Evolutionary conservation across 176 grass and related monocot species (phyloP).

Genomic region (Elaeis guineensis): DNA sequence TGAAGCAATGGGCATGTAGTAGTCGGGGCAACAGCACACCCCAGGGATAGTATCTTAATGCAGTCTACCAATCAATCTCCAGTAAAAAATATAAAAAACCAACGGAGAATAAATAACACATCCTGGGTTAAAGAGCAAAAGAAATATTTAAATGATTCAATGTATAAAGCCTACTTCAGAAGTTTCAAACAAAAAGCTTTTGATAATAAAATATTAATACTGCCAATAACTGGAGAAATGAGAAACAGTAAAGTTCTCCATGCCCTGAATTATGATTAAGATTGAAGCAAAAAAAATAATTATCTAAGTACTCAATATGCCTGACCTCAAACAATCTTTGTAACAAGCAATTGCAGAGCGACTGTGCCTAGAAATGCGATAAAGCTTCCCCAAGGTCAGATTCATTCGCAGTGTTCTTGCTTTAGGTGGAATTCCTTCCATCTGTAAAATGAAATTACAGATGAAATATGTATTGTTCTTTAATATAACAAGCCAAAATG

Average conservation of each 20-base stretch:
- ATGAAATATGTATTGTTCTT: too few species aligned
- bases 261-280: not conserved
- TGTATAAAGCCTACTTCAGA: too few species aligned
- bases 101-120: too few species aligned
- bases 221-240: not conserved
- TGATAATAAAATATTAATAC: not conserved
- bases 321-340: conserved; percentile 93
- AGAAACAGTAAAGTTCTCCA: not conserved
- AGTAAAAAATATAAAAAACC: too few species aligned
- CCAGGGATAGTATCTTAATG: too few species aligned
- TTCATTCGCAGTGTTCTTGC: conserved; percentile 81
- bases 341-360: conserved; percentile 73
- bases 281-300: not conserved
- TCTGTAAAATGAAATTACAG: conserved; percentile 33
- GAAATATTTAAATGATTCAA: too few species aligned
- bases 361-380: conserved; percentile 73
- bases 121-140: too few species aligned
- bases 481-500: too few species aligned
- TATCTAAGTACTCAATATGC: conserved; percentile 9
- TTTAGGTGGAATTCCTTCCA: conserved; percentile 97
- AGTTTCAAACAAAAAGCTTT: too few species aligned
- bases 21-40: too few species aligned
- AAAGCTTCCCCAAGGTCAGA: conserved; percentile 80
- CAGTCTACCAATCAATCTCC: too few species aligned
- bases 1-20: too few species aligned